Conservation (phyloP, 768 basidiomycete species). For the Boletales sp. region DNA sequence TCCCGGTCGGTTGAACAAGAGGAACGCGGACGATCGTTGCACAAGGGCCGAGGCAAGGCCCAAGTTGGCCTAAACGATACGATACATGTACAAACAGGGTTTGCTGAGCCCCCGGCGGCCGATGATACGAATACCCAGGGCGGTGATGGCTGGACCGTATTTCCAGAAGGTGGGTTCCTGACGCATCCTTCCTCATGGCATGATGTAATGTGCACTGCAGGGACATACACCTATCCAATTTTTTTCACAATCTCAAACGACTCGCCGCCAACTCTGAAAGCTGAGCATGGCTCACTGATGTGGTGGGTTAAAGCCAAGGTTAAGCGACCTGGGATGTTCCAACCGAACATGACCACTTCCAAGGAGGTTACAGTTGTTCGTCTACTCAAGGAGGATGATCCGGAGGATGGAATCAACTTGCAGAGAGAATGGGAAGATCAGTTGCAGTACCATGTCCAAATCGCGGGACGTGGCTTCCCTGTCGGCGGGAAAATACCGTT, state of each 20-base stretch:
- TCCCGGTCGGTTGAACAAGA: slow-evolving; percentile 18
- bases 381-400: slow-evolving; percentile 45
- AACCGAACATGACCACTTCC: slow-evolving; percentile 59
- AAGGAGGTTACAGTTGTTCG: slow-evolving; percentile 76
- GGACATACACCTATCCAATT: slow-evolving; percentile 92
- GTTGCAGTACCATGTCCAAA: slow-evolving; percentile 72
- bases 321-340: slow-evolving; percentile 79
- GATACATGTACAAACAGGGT: slow-evolving; percentile 19
- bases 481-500: slow-evolving; percentile 83
- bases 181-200: slow-evolving; percentile 1
- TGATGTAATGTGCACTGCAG: slow-evolving; percentile 57
- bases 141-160: slow-evolving; percentile 76
- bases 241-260: slow-evolving; percentile 81
- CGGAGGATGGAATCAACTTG: slow-evolving; percentile 78
- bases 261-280: slow-evolving; percentile 73
- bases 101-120: slow-evolving; percentile 27
- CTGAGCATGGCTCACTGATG: slow-evolving; percentile 69
- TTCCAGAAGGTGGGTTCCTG: slow-evolving; percentile 64
- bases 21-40: slow-evolving; percentile 29
- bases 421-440: slow-evolving; percentile 92
- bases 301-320: slow-evolving; percentile 84
- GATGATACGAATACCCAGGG: slow-evolving; percentile 28
- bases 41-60: slow-evolving; percentile 30
- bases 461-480: slow-evolving; percentile 73
- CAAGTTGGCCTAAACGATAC: background rate